These are phyloP conservation scores for Serendipita sp. DNA, from an alignment of 768 basidiomycete genomes.

Conservation along the genomic window DNA sequence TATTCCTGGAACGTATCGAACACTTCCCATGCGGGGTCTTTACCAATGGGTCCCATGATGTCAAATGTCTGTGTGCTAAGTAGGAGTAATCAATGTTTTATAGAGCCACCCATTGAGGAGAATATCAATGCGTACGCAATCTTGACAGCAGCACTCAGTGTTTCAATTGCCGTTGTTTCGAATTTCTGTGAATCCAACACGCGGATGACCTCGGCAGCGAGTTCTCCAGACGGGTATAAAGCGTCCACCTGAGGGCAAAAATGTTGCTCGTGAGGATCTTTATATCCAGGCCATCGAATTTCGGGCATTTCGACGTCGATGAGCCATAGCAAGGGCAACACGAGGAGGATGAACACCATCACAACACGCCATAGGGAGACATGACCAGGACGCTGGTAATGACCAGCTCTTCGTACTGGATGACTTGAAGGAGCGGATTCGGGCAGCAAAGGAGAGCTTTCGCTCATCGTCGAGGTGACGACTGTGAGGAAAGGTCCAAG, in stretches of 20 bases:
- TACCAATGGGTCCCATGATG: neutral
- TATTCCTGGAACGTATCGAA: slow-evolving; percentile 21
- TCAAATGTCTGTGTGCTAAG: neutral
- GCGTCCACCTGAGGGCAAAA: neutral
- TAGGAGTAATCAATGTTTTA: neutral
- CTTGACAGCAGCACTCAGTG: slow-evolving; percentile 1
- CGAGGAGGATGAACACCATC: neutral
- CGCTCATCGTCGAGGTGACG: neutral
- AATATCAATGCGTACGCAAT: neutral
- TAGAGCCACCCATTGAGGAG: neutral
- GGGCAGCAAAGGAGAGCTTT: neutral
- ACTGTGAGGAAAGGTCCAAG: neutral
- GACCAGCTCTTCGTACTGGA: neutral
- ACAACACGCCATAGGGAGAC: neutral
- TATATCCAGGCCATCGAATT: neutral
- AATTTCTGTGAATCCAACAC: neutral
- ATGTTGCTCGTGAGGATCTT: neutral
- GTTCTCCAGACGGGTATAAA: neutral
- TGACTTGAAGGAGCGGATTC: neutral
- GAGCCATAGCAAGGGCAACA: neutral
- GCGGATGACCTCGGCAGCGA: neutral
- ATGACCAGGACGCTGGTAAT: neutral
- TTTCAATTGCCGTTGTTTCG: neutral
- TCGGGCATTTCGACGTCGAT: neutral
- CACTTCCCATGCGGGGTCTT: slow-evolving; percentile 17